Conservation (phyloP, 2,329 filamentous ascomycete genomes). For the Calonectria crousiana region DNA sequence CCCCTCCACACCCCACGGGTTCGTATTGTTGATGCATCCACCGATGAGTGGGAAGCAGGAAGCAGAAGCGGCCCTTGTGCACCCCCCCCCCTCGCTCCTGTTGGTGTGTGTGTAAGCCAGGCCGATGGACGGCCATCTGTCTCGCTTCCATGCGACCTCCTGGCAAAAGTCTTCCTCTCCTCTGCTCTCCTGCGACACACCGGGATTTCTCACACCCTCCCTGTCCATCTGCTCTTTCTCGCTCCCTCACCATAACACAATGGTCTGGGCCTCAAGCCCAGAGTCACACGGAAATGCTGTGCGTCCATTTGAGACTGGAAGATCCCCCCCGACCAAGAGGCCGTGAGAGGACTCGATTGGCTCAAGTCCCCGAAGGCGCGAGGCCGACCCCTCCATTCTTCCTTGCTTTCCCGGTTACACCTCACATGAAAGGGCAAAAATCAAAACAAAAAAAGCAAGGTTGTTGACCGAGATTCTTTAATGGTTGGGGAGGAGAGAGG, state of each 20-base stretch:
- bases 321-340: neutral
- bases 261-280: neutral
- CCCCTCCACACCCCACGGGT: neutral
- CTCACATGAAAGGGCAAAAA: neutral
- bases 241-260: neutral
- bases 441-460: no score
- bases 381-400: neutral
- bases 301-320: neutral
- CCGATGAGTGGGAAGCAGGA: neutral
- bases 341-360: neutral
- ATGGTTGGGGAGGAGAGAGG: neutral
- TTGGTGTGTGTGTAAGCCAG: neutral
- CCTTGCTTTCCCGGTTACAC: neutral
- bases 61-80: neutral
- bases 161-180: neutral
- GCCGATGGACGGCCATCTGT: neutral
- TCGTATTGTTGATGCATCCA: neutral
- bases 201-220: neutral
- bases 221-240: neutral
- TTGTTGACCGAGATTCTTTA: neutral
- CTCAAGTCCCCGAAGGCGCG: neutral
- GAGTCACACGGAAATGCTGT: constrained; percentile 1
- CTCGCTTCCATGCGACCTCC: neutral
- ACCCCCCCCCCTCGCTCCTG: neutral
- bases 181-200: neutral